Base-by-base conservation (phyloP, 371 early-diverging fungal species). In the Saksenaea oblongispora region DNA sequence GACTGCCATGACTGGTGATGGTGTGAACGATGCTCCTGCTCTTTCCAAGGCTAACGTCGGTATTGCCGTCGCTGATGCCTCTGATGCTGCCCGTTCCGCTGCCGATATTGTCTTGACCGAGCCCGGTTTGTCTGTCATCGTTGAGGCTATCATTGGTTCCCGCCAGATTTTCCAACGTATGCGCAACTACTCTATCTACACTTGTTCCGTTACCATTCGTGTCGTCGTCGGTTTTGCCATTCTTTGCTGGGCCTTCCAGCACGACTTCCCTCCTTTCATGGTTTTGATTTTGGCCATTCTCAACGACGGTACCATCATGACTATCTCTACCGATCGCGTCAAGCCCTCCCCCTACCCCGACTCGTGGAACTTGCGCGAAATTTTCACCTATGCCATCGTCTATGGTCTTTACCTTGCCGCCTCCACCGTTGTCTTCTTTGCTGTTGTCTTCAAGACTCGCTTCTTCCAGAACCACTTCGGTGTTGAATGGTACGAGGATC, bases 21-120 rank as follows among this genome's bases (percentile, higher is more conserved):
- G 95, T 79, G 93, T 94, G 65, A 96, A 95, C 79, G 98, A 95
- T 78, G 92, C 94, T 18, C 94, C 93, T 5, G 95, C 96, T 53
- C 87, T 97, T 61, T 83, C 84, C 74, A 87, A 87, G 85, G 89
- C 89, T 65, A 86, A 89, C 75, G 87, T 87, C 62, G 89, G 89
- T 76, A 83, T 89, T 66, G 89, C 89, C 59, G 91, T 95, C 83
- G 92, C 84, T 64, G 87, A 84, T 66, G 86, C 85, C 60, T 80
- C 86, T 53, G 88, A 87, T 67, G 88, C 87, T 62, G 88, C 90
- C 59, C 86, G 87, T 67, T 83, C 84, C 64, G 88, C 88, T 62
- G 84, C 87, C 41, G 86, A 87, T 73, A 88, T 88, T 65, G 89
- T 90, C 66, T 82, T 90, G 65, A 80, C 84, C 42, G 87, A 83